Evolutionary conservation across 2,329 filamentous ascomycete species (phyloP), one percentile per base, ranked within the genome.

Genomic region (Cryphonectria naterciae): DNA sequence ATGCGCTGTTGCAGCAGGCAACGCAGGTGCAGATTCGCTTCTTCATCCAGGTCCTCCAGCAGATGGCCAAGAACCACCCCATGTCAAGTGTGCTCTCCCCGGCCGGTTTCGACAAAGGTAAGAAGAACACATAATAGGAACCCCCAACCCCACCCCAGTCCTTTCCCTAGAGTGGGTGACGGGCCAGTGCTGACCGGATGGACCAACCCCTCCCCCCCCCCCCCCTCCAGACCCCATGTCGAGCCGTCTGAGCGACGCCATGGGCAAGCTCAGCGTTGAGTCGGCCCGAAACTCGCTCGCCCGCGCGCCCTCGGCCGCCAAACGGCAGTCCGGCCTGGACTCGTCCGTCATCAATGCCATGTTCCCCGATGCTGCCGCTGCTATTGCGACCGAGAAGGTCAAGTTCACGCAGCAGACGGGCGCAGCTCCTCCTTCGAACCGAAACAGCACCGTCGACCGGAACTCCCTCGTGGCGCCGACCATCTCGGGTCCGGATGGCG

Each of bases 21-120:
- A 99, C 96, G 5, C 96, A 98, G 83, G 95, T 99, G 73, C 96
- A 99, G 84, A 97, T 98, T 79, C 91, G 96, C 69, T 99, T 99
- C 86, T 99, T 99, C 83, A 98, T 98, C 76, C 95, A 98, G 83
- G 94, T 99, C 63, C 86, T 99, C 76, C 95, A 98, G 85, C 96
- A 99, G 81, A 99, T 98, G 96, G 95, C 95, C 74, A 97, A 98
- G 84, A 97, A 91, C 78, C 95, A 98, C 81, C 96, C 96, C 39
- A 97, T 98, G 93, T 97, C 95, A 49, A 93, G 95, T 68, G 92
- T 99, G 52, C 83, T 99, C 67, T 98, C 96, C 39, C 96, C 96
- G 41, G 92, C 96, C 69, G 97, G 94, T 79, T 98, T 98, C 81
- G 96, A 98, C 80, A 98, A 98, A 85, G 94, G 94, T 96, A 82